Base-by-base conservation (phyloP, 106 monocot genomes). In the Platanthera guangdongensis region DNA sequence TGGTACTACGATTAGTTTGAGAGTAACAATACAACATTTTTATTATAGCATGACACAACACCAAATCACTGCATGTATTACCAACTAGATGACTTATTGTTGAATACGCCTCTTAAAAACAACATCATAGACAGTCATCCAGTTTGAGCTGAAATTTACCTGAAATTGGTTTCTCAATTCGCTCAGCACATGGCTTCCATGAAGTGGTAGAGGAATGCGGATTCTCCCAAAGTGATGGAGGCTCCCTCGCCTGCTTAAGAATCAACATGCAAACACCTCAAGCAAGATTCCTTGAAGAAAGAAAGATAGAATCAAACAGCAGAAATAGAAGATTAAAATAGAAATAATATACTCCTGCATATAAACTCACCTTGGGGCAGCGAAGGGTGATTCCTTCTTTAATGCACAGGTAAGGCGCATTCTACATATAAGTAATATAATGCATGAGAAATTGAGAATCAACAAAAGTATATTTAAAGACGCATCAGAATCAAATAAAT, bases 131-230 rank as follows among this genome's bases (percentile, higher is more conserved):
- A 11, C 47, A 70, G 47, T 47, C 16, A n/a, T 48, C 47, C 14
- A 48, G 47, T 70, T 47, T 51, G 22, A 72, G 51, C 22, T 72
- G 16, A 16, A 57, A 53, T 77, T 70, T 77, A 65, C 95, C 92
- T 79, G 95, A 92, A 57, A 94, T 70, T 50, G 78, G 87, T 81
- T 92, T 83, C n/a, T 76, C 69, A 4, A 78, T 87, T 21, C 83
- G 87, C 78, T 93, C 97, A 9, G 97, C 97, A 76, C 97, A 97
- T 47, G 93, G 80, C 62, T 94, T 97, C 97, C 97, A 97, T 12
- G 94, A 93, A 6, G 88, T 88, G 6, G 94, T 87, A 9, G 97
- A 83, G 12, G 94, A 81, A 21, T 89, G 73, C 12, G 97, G 91
- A 83, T 94, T 99, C 84, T 99, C 94, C 97, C 97, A 99, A 4